Evolutionary conservation across 805 yeast genomes (phyloP).

Genomic region (Cyberlindnera meyerae): DNA sequence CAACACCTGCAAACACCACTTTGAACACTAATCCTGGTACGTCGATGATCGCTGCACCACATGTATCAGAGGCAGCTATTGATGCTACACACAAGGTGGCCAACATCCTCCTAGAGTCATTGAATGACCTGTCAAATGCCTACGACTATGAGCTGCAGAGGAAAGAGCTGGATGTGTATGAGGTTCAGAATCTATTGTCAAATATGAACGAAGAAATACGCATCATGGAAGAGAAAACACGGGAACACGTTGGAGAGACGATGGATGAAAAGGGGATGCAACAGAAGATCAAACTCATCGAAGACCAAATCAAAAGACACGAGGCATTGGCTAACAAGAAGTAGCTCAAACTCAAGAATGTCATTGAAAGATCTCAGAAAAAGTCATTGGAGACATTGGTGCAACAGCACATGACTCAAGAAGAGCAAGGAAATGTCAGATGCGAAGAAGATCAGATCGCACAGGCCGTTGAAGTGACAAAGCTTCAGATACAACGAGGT

Average conservation of each 20-base stretch:
- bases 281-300: constrained; percentile 7
- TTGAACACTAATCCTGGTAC: constrained; percentile 5
- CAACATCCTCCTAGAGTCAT: constrained; percentile 44
- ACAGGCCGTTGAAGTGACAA: constrained; percentile 33
- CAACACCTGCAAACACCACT: constrained; percentile 8
- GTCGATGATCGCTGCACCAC: constrained; percentile 30
- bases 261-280: constrained; percentile 13
- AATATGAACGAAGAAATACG: constrained; percentile 40
- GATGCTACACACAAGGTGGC: constrained; percentile 48
- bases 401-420: not conserved
- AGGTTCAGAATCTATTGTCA: constrained; percentile 40
- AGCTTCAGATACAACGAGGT: constrained; percentile 39
- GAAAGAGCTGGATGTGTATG: constrained; percentile 48
- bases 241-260: constrained; percentile 21
- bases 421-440: too few relatives aligned
- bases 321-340: constrained; percentile 18
- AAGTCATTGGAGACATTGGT: constrained; percentile 13
- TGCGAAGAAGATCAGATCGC: too few relatives aligned
- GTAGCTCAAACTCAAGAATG: constrained; percentile 24
- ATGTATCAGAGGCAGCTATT: constrained; percentile 49
- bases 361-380: constrained; percentile 29
- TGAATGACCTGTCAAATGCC: constrained; percentile 41
- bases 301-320: constrained; percentile 21
- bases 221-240: constrained; percentile 23
- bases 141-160: constrained; percentile 52